phyloP scores from a whole-genome alignment of 2,329 filamentous ascomycete genomes.

The Fusarium praegraminearum region DNA sequence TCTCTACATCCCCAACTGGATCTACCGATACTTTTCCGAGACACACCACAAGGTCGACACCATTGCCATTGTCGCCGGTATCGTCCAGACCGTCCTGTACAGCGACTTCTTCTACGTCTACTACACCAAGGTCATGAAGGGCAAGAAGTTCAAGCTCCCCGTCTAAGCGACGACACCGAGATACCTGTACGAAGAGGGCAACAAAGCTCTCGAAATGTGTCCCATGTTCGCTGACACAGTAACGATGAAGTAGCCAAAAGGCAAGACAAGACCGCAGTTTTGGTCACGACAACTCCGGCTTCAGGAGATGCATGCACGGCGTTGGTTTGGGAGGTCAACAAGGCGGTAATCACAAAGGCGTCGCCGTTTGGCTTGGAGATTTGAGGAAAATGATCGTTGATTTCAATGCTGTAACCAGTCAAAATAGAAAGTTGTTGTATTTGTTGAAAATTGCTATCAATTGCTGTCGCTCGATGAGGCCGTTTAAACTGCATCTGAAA shows the following conservation, averaged over 20 bases:
- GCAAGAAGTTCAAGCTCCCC: constrained; percentile 87
- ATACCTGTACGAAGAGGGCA: constrained; percentile 29
- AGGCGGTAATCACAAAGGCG: constrained; percentile 47
- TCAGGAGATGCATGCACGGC: constrained; percentile 50
- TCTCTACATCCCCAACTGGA: constrained; percentile 98
- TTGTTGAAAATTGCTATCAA: constrained; percentile 19
- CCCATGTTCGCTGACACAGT: constrained; percentile 18
- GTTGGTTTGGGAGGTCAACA: constrained; percentile 48
- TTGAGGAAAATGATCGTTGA: constrained; percentile 31
- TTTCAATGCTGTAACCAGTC: constrained; percentile 38
- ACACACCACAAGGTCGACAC: constrained; percentile 79
- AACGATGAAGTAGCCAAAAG: constrained; percentile 35
- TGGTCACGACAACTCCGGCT: constrained; percentile 41
- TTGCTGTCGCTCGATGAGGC: constrained; percentile 2
- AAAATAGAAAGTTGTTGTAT: constrained; percentile 44
- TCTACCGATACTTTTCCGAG: constrained; percentile 88
- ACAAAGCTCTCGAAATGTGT: constrained; percentile 19
- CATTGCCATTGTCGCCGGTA: constrained; percentile 87
- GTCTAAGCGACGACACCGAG: constrained; percentile 65
- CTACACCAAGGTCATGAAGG: constrained; percentile 94
- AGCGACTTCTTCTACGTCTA: constrained; percentile 99
- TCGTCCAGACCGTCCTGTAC: constrained; percentile 94
- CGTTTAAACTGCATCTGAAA: not conserved
- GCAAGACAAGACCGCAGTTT: constrained; percentile 32
- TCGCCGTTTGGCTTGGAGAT: constrained; percentile 45